Percentiles rank a stretch among this genome's conserved stretches.
These are phyloP conservation scores for Dactylonectria macrodidyma DNA, from an alignment of 2,329 filamentous ascomycete species.

Conservation along the genomic window DNA sequence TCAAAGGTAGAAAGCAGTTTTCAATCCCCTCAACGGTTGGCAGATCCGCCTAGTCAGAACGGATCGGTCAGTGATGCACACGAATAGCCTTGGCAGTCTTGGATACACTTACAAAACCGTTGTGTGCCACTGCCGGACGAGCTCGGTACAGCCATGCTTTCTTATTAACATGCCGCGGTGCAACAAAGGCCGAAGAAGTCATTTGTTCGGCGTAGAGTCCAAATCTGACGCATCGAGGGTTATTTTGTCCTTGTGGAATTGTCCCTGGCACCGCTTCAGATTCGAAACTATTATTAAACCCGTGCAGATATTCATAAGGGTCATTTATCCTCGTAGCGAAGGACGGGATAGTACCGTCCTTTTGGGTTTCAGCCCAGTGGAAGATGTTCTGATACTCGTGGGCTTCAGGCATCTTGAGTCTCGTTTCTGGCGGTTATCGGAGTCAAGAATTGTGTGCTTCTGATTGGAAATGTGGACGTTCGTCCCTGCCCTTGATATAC, in stretches of 20 bases:
- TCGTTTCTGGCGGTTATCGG: too few relatives aligned
- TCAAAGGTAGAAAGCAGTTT: constrained; percentile 44
- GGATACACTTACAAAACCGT: too few relatives aligned
- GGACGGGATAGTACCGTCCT: constrained; percentile 68
- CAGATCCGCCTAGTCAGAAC: constrained; percentile 38
- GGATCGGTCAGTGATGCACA: not conserved
- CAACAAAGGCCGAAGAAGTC: constrained; percentile 56
- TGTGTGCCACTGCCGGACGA: too few relatives aligned
- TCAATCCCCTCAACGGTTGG: constrained; percentile 43
- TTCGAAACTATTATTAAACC: constrained; percentile 64
- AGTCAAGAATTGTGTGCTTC: too few relatives aligned
- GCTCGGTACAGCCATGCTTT: too few relatives aligned
- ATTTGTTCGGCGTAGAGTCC: constrained; percentile 61
- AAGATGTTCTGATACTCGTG: constrained; percentile 66
- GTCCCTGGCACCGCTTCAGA: constrained; percentile 63
- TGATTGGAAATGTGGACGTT: too few relatives aligned
- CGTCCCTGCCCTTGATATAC: too few relatives aligned
- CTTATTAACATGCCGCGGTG: too few relatives aligned
- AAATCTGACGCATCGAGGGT: constrained; percentile 57
- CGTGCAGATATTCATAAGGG: constrained; percentile 68
- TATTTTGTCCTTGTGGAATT: constrained; percentile 62
- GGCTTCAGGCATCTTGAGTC: too few relatives aligned
- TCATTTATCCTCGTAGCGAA: constrained; percentile 59
- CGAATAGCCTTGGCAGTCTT: rapidly evolving
- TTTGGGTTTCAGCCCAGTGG: constrained; percentile 73